Conservation (phyloP, 2,329 filamentous ascomycete genomes). For the Fusarium brachygibbosum region DNA sequence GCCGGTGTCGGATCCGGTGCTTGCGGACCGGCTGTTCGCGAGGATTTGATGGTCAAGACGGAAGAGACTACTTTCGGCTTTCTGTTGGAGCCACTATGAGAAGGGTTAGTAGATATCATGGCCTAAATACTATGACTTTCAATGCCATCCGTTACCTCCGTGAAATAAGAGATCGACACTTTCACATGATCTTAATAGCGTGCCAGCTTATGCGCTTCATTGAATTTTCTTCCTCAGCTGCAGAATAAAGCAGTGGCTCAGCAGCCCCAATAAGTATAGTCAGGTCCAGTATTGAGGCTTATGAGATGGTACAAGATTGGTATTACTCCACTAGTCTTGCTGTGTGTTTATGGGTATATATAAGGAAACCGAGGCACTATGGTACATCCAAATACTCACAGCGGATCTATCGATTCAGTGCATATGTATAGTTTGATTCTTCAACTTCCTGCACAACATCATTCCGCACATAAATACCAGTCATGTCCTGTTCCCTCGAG, state of each 20-base stretch:
- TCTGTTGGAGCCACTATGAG: slow-evolving; percentile 52
- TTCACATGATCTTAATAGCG: too few relatives aligned
- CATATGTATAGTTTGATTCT: slow-evolving; percentile 9
- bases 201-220: too few relatives aligned
- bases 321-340: too few relatives aligned
- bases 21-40: slow-evolving; percentile 63
- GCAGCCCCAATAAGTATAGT: too few relatives aligned
- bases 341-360: background rate
- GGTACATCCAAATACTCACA: background rate
- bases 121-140: background rate
- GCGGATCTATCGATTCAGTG: slow-evolving; percentile 17
- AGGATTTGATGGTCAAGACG: slow-evolving; percentile 60
- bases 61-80: slow-evolving; percentile 60
- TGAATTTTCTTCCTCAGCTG: too few relatives aligned
- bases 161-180: too few relatives aligned
- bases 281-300: too few relatives aligned
- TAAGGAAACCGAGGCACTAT: background rate
- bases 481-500: slow-evolving; percentile 21
- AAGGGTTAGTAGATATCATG: background rate
- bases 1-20: slow-evolving; percentile 64
- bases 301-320: background rate
- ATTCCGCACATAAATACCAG: slow-evolving; percentile 36
- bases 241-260: too few relatives aligned
- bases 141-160: too few relatives aligned
- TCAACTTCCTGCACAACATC: slow-evolving; percentile 40